These are phyloP conservation scores for Sarcomyxa edulis DNA, from an alignment of 768 basidiomycete species.

Conservation along the genomic window DNA sequence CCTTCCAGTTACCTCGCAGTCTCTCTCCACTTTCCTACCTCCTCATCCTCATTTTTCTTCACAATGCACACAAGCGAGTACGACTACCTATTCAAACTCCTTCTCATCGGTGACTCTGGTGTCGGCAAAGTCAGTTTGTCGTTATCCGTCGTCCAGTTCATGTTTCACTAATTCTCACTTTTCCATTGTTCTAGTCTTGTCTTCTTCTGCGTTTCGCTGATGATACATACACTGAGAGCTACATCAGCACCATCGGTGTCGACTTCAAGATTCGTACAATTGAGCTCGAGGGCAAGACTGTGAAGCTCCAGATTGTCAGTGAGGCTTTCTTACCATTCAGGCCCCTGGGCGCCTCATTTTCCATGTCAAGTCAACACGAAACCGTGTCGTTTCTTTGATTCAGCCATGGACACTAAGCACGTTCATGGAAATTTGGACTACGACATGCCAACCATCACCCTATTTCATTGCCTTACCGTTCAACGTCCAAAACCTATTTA, in stretches of 20 bases:
- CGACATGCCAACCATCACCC: no score
- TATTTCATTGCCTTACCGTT: no score
- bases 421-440: no score
- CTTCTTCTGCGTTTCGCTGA: constrained; percentile 90
- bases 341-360: background rate
- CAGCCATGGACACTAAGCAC: constrained; percentile 1
- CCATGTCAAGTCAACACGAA: background rate
- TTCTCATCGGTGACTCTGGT: constrained; percentile 93
- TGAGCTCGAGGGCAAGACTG: constrained; percentile 96
- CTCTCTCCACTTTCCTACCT: constrained; percentile 15
- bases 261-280: constrained; percentile 99
- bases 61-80: constrained; percentile 90
- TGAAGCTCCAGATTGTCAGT: constrained; percentile 97
- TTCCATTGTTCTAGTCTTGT: constrained; percentile 59
- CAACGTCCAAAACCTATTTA: constrained; percentile 4
- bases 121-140: constrained; percentile 72
- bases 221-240: constrained; percentile 96
- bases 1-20: constrained; percentile 19
- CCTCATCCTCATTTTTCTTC: constrained; percentile 17
- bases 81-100: constrained; percentile 94
- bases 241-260: constrained; percentile 96
- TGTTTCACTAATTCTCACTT: constrained; percentile 22
- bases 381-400: constrained; percentile 1
- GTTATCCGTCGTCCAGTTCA: constrained; percentile 14
- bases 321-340: constrained; percentile 8